Base-by-base conservation (phyloP, 139 green algal species). In the Prasinococcaceae sp. region DNA sequence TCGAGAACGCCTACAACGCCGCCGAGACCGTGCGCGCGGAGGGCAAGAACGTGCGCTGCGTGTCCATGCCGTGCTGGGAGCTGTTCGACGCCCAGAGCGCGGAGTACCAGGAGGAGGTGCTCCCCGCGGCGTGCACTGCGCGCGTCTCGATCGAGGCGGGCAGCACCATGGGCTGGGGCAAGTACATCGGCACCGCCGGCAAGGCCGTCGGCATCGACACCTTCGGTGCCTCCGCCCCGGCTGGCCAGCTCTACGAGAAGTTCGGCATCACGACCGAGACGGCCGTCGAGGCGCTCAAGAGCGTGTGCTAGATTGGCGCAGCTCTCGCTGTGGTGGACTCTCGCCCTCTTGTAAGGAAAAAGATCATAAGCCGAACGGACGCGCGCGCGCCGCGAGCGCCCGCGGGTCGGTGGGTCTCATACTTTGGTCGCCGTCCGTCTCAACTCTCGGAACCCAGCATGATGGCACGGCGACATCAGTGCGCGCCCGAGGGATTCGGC, bases 11-110 rank as follows among this genome's bases (percentile, higher is more conserved):
- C 24, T 59, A 81, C 35, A 75, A 83, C n/a, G 90, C 85, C 1
- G 89, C 76, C 20, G 60, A 86, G 72, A 58, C 77, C 47, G 63
- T 94, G 36, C 73, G 82, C 58, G 73, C 50, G 37, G 79, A 92
- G 60, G 85, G 82, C 74, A 86, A 84, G 70, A 90, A 86, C 69
- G 72, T 75, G 32, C 83, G 84, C 47, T 88, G 96, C 2, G 90
- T 97, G 48, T 97, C 89, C 50, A 84, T 97, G 68, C 69, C 78
- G 27, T 93, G 80, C 79, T 92, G 78, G 80, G 90, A 99, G 80
- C 75, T 96, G 36, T 99, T 93, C 47, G 90, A 94, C 37, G 78
- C 93, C 75, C 88, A 96, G 81, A 40, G 39, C 4, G 47, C 68
- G 23, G 67, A 77, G 54, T 78, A 78, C 69, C 63, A 69, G 67